Evolutionary conservation across 148 eudicot genomes (phyloP).

Genomic region (Rhododendron henanense): DNA sequence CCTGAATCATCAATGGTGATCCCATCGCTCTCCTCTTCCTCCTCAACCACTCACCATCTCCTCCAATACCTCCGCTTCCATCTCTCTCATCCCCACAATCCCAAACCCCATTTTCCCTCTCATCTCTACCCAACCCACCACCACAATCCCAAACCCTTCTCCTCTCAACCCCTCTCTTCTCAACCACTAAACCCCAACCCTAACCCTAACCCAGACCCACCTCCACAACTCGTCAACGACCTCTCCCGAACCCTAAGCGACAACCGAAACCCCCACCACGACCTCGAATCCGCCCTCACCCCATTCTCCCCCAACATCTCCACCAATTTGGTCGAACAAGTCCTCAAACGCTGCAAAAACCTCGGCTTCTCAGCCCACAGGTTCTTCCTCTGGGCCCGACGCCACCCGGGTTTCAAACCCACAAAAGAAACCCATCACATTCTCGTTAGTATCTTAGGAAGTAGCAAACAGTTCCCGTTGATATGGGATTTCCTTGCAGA

Average conservation of each 20-base stretch:
- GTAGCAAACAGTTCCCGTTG: conserved; percentile 65
- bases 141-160: not conserved
- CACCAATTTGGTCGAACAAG: conserved; percentile 52
- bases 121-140: not conserved
- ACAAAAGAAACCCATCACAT: conserved; percentile 41
- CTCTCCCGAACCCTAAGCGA: conserved; percentile 74
- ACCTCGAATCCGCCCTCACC: conserved; percentile 56
- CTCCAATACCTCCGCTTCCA: not conserved
- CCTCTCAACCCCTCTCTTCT: conserved; percentile 3
- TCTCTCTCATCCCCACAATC: not conserved
- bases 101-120: not conserved
- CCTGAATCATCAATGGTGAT: not conserved
- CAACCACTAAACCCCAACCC: not conserved
- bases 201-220: not conserved
- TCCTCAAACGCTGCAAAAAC: conserved; percentile 61
- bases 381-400: conserved; percentile 68
- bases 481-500: conserved; percentile 68
- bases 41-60: not conserved
- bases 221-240: conserved; percentile 36
- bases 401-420: conserved; percentile 47
- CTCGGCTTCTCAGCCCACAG: conserved; percentile 75
- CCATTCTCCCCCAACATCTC: conserved; percentile 48
- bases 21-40: not conserved
- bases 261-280: conserved; percentile 60
- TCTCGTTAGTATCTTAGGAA: conserved; percentile 56